phyloP scores from a whole-genome alignment of 768 basidiomycete genomes.

The Tulasnella sp. region DNA sequence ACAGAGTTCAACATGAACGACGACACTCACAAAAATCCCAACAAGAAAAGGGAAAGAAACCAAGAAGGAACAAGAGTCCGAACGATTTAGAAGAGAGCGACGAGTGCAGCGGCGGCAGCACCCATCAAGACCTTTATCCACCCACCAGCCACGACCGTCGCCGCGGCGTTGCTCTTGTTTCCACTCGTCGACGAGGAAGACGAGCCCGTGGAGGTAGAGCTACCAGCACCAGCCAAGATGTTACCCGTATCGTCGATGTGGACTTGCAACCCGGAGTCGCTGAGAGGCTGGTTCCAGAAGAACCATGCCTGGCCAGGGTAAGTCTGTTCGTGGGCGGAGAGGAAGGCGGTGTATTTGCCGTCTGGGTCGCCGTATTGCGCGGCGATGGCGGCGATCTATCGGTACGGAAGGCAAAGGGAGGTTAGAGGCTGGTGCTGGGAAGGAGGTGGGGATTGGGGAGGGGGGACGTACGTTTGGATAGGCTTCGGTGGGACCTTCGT shows the following conservation, averaged over 20 bases:
- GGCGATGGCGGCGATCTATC: conserved; percentile 9
- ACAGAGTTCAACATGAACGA: too few species aligned
- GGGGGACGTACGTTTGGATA: conserved; percentile 1
- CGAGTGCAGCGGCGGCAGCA: neutral
- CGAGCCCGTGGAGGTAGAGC: neutral
- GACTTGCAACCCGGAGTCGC: neutral
- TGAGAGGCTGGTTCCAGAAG: conserved; percentile 10
- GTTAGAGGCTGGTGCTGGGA: neutral
- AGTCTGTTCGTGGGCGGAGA: neutral
- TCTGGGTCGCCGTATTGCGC: conserved; percentile 4
- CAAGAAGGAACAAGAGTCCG: too few species aligned
- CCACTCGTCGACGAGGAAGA: neutral
- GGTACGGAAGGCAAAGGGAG: neutral
- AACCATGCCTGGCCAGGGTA: conserved; percentile 13
- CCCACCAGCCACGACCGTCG: neutral
- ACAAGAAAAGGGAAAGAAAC: too few species aligned
- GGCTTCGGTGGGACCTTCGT: conserved; percentile 5
- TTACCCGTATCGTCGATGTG: neutral
- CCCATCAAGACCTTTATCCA: neutral
- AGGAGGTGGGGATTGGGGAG: too few species aligned
- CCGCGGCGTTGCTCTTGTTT: neutral
- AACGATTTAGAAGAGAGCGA: neutral
- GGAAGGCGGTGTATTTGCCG: conserved; percentile 2
- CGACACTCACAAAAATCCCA: too few species aligned
- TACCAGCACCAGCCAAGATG: neutral